These are phyloP conservation scores for Tetraselmis chui DNA, from an alignment of 139 green algal genomes.

Conservation along the genomic window DNA sequence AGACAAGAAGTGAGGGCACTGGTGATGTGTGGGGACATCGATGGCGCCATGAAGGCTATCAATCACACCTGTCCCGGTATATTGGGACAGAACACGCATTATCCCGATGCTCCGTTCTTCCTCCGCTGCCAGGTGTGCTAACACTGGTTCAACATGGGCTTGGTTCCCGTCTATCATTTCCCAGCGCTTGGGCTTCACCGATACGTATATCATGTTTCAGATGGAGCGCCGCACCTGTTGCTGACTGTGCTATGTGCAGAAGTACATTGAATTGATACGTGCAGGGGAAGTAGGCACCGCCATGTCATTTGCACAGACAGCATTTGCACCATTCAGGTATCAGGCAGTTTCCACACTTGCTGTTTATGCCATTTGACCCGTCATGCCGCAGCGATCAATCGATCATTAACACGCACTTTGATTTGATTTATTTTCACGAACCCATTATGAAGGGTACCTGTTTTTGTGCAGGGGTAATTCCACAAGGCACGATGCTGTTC, in stretches of 20 bases:
- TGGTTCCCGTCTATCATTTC: too few species aligned
- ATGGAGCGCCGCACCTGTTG: too few species aligned
- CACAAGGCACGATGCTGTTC: neutral
- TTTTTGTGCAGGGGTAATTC: neutral
- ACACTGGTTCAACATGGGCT: too few species aligned
- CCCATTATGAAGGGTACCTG: too few species aligned
- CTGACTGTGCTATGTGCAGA: neutral
- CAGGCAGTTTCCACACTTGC: too few species aligned
- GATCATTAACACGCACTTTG: too few species aligned
- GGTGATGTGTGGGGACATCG: neutral
- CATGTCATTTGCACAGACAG: neutral
- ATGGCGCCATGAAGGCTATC: neutral
- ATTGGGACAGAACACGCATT: neutral
- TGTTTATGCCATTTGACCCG: too few species aligned
- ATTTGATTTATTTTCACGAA: too few species aligned
- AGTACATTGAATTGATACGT: neutral
- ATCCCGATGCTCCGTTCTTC: neutral
- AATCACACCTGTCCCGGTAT: neutral
- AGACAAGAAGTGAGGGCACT: neutral
- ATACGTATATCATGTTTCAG: too few species aligned
- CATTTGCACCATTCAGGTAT: neutral
- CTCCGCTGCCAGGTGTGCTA: neutral
- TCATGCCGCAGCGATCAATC: too few species aligned
- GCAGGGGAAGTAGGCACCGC: neutral
- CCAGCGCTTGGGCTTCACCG: too few species aligned